Conservation (phyloP, 805 yeast species). For the Wickerhamiella nectarea region DNA sequence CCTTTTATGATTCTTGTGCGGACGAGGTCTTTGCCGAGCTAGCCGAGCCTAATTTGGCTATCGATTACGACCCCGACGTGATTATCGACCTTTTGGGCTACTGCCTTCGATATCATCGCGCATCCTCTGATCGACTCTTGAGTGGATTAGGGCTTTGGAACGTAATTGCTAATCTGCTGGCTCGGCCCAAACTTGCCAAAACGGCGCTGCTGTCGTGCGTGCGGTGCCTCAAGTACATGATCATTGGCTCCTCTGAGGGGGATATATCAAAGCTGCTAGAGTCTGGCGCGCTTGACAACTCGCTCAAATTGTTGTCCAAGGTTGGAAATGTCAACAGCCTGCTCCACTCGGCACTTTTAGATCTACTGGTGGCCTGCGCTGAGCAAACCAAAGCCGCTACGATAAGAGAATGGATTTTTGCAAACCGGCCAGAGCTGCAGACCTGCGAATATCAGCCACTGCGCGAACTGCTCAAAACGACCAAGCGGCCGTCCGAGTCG, state of each 20-base stretch:
- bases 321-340: conserved; percentile 44
- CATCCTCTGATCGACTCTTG: conserved; percentile 47
- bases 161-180: conserved; percentile 41
- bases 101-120: conserved; percentile 53
- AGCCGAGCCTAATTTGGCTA: conserved; percentile 22
- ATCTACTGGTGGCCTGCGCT: conserved; percentile 28
- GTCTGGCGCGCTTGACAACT: conserved; percentile 36
- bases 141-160: conserved; percentile 43
- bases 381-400: neutral
- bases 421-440: neutral
- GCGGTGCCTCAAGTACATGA: conserved; percentile 51
- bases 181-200: conserved; percentile 25
- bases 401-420: conserved; percentile 3
- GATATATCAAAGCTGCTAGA: conserved; percentile 46
- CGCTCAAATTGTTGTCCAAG: conserved; percentile 37
- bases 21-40: conserved; percentile 41
- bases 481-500: neutral
- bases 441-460: neutral
- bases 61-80: conserved; percentile 28
- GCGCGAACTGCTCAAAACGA: neutral
- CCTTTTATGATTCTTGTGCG: conserved; percentile 53
- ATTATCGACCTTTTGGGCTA: conserved; percentile 60
- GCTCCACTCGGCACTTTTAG: conserved; percentile 62
- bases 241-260: conserved; percentile 43
- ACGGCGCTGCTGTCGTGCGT: conserved; percentile 55